phyloP scores from a whole-genome alignment of 176 grass and related monocot species.

The Oryza meridionalis region DNA sequence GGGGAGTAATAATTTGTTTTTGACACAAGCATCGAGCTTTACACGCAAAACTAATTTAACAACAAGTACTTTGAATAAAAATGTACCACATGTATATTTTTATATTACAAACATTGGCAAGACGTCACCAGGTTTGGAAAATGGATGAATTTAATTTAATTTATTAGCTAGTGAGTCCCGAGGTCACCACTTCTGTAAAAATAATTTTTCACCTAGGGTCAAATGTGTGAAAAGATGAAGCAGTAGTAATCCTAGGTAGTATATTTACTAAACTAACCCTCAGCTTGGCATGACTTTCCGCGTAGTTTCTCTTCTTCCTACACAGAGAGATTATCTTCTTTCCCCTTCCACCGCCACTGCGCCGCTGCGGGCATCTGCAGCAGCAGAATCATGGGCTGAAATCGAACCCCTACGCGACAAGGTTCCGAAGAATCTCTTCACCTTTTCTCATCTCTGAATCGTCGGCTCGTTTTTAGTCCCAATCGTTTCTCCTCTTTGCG shows the following conservation, averaged over 20 bases:
- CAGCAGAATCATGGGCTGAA: conserved; percentile 27
- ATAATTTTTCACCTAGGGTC: background rate
- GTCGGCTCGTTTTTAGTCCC: background rate
- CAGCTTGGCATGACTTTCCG: background rate
- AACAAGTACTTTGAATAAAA: too few species aligned
- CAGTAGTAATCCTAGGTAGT: too few species aligned
- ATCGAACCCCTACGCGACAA: background rate
- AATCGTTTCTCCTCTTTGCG: too few species aligned
- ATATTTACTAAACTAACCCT: background rate
- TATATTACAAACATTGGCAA: too few species aligned
- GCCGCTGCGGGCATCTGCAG: background rate
- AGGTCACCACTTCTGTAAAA: background rate
- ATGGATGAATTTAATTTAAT: background rate
- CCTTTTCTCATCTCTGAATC: background rate
- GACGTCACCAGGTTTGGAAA: too few species aligned
- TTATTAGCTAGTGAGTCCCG: background rate
- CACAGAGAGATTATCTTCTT: conserved; percentile 21
- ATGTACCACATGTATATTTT: too few species aligned
- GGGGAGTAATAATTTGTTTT: too few species aligned
- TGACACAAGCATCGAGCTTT: too few species aligned
- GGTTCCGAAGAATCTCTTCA: conserved; percentile 7
- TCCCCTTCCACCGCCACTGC: background rate
- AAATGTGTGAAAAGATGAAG: background rate
- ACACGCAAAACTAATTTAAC: background rate
- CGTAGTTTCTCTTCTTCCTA: background rate